phyloP scores from a whole-genome alignment of 768 basidiomycete species.

The Naganishia antarctica region DNA sequence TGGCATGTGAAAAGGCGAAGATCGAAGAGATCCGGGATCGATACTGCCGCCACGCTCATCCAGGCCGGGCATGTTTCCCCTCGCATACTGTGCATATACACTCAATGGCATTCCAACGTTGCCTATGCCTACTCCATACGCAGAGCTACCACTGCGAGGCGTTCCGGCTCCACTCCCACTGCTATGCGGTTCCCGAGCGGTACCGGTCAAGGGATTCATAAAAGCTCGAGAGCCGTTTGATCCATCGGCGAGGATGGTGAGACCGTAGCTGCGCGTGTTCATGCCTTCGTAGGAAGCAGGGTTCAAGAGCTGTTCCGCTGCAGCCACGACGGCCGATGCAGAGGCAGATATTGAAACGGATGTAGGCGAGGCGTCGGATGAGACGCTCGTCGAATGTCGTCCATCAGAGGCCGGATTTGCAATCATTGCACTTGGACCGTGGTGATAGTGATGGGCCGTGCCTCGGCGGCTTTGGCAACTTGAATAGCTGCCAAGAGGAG shows the following conservation, averaged over 20 bases:
- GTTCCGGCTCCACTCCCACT: conserved; percentile 13
- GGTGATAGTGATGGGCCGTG: neutral
- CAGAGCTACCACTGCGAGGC: neutral
- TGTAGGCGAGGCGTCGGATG: neutral
- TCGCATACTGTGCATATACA: neutral
- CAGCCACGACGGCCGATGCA: neutral
- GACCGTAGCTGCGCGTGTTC: conserved; percentile 19
- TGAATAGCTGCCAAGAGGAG: neutral
- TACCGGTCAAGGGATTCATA: conserved; percentile 17
- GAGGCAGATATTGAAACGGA: neutral
- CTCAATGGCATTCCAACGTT: neutral
- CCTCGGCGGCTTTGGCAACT: neutral
- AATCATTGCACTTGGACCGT: neutral
- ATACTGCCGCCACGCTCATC: conserved; percentile 14
- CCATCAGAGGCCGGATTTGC: neutral
- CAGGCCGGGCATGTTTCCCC: neutral
- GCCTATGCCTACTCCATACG: neutral
- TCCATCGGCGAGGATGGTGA: conserved; percentile 17
- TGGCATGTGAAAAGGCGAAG: conserved; percentile 8
- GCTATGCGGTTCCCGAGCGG: conserved; percentile 11
- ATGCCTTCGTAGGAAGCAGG: conserved; percentile 14
- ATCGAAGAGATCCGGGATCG: conserved; percentile 8
- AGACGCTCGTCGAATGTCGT: conserved; percentile 5
- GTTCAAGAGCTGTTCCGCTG: conserved; percentile 7
- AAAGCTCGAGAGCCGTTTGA: conserved; percentile 11